Percentiles rank a stretch among this genome's conserved stretches.
These are phyloP conservation scores for Pseudocercospora fijiensis DNA, from an alignment of 2,329 filamentous ascomycete species.

Conservation along the genomic window DNA sequence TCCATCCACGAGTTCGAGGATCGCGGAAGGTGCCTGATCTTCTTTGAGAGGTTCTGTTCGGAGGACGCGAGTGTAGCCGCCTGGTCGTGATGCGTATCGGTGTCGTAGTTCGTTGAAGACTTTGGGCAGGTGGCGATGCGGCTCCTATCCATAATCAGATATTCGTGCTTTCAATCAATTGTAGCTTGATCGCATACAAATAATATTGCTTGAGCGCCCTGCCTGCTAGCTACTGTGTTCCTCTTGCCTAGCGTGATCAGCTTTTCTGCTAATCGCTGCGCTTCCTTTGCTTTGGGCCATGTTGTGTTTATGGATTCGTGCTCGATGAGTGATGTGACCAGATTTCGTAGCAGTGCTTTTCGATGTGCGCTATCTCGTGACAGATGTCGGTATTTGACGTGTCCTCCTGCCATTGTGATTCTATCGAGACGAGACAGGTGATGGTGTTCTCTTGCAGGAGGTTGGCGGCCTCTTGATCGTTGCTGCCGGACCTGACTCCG, in stretches of 20 bases:
- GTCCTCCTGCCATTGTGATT: slow-evolving; percentile 75
- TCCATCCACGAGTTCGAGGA: slow-evolving; percentile 92
- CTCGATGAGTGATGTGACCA: slow-evolving; percentile 91
- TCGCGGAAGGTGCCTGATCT: slow-evolving; percentile 85
- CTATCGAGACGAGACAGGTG: not conserved
- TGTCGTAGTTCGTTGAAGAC: slow-evolving; percentile 79
- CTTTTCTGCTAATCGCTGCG: slow-evolving; percentile 89
- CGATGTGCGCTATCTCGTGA: slow-evolving; percentile 83
- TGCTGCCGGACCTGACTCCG: not conserved
- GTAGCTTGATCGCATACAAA: slow-evolving; percentile 64
- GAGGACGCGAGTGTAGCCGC: slow-evolving; percentile 92
- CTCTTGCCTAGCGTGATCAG: slow-evolving; percentile 91
- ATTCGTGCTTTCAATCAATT: no score
- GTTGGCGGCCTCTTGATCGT: not conserved
- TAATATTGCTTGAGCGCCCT: slow-evolving; percentile 70
- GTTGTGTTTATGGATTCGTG: slow-evolving; percentile 93
- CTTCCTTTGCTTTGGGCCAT: slow-evolving; percentile 95
- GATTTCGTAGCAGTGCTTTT: slow-evolving; percentile 87
- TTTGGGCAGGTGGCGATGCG: slow-evolving; percentile 62
- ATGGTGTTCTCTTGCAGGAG: slow-evolving; percentile 8
- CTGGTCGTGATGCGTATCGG: slow-evolving; percentile 75
- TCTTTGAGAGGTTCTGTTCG: slow-evolving; percentile 84
- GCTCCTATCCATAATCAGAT: no score
- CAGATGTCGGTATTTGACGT: slow-evolving; percentile 84
- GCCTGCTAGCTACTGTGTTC: slow-evolving; percentile 78